Conservation (phyloP, 225 moss, liverwort and hornwort genomes). For the Bryoerythrophyllum caledonicum region DNA sequence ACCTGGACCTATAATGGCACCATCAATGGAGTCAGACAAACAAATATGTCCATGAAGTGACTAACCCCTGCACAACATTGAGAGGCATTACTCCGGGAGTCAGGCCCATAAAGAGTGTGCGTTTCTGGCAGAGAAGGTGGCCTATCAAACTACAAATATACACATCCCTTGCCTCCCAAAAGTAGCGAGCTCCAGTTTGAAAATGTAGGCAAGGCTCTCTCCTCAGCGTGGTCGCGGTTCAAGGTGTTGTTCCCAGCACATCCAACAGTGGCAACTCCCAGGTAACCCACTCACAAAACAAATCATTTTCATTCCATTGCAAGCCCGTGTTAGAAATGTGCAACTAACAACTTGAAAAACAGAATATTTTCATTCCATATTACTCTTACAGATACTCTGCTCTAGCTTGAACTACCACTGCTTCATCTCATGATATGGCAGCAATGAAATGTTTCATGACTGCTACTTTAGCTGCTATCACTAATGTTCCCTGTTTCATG, state of each 20-base stretch:
- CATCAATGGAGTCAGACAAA: constrained; percentile 25
- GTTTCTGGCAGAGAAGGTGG: neutral
- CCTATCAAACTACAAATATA: constrained; percentile 15
- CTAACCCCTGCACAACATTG: neutral
- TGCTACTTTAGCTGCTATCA: too few relatives aligned
- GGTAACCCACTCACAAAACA: constrained; percentile 1
- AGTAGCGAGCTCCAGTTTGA: neutral
- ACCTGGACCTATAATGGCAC: constrained; percentile 7
- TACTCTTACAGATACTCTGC: neutral
- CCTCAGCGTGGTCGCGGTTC: neutral
- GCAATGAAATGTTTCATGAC: too few relatives aligned
- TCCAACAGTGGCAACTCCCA: constrained; percentile 6
- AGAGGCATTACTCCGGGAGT: neutral
- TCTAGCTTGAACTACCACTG: neutral
- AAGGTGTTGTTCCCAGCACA: neutral
- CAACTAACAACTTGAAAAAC: too few relatives aligned
- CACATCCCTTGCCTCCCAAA: constrained; percentile 3
- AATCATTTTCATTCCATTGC: too few relatives aligned
- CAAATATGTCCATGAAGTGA: neutral
- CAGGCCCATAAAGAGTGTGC: constrained; percentile 6
- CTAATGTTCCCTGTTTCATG: too few relatives aligned
- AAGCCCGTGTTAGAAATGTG: too few relatives aligned
- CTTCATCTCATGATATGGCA: neutral
- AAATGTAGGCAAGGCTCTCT: neutral
- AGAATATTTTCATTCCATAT: too few relatives aligned